phyloP scores from a whole-genome alignment of 495 filamentous ascomycete genomes.

The Evansstolkia leycettana region DNA sequence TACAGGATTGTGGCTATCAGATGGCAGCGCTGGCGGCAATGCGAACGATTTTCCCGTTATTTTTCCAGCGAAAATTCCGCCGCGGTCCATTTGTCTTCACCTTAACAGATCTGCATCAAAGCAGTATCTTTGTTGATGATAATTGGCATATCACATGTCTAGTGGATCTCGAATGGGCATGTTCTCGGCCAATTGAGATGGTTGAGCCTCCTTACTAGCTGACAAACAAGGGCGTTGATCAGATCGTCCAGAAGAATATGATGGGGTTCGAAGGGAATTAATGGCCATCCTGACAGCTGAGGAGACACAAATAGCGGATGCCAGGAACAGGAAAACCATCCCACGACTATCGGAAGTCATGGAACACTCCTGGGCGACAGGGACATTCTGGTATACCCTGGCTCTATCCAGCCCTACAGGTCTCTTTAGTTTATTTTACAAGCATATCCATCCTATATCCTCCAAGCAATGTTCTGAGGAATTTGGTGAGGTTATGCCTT shows the following conservation, averaged over 20 bases:
- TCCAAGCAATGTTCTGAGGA: constrained; percentile 8
- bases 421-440: constrained; percentile 9
- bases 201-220: too few species aligned
- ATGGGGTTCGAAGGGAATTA: constrained; percentile 4
- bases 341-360: constrained; percentile 7
- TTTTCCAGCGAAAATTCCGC: too few species aligned
- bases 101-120: too few species aligned
- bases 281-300: constrained; percentile 3
- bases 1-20: too few species aligned
- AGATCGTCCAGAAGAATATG: constrained; percentile 2
- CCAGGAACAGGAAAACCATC: background rate
- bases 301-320: background rate
- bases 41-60: too few species aligned
- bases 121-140: too few species aligned
- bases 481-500: constrained; percentile 12
- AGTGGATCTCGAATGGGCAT: too few species aligned
- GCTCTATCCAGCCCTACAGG: constrained; percentile 13
- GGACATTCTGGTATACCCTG: constrained; percentile 13
- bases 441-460: constrained; percentile 9
- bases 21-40: too few species aligned
- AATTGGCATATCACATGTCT: too few species aligned
- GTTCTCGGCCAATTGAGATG: too few species aligned
- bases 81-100: too few species aligned
- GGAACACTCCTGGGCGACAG: constrained; percentile 8
- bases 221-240: too few species aligned